Base-by-base conservation (phyloP, 1,284 basidiomycete genomes). In the Cryptococcus jaspeensis region DNA sequence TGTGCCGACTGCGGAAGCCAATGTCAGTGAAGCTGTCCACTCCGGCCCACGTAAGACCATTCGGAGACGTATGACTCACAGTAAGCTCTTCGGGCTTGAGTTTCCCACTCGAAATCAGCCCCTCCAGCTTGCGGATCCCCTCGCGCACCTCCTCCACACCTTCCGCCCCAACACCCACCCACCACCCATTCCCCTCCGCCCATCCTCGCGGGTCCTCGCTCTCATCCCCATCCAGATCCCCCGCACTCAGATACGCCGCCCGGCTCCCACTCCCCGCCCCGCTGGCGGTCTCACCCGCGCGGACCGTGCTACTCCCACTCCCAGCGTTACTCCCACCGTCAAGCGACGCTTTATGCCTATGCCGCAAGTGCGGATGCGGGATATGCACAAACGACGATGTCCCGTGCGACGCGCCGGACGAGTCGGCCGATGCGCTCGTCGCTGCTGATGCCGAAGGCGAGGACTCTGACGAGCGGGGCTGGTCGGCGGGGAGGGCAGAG, bases 31-130 rank as follows among this genome's bases (percentile, higher is more conserved):
- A 20, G 37, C 16, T 28, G 12, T 4, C 20, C 44, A 46, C 18
- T 6, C 15, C 3, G 16, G 3, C 44, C 22, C 28, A 32, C 28
- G 28, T 9, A 9, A 25, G 9, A 70, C 15, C 62, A 63, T 20
- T 22, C 25, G 15, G 36, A 35, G 18, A 50, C 25, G 13, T 25
- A 20, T 0, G 80, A 85, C 69, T 88, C 85, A 56, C 84, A 80
- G 32, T 80, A 69, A 54, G 42, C 42, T 73, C 71, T 15, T 48
- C 60, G 0, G 50, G n/a, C 8, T 42, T 46, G 16, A 69, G 52
- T 36, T 66, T 62, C n/a, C 61, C 64, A 12, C 56, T 38, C 4
- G 6, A 11, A 3, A 69, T 46, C 44, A 62, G 20, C 12, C 39
- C 52, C 41, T 69, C 63, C 9, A 72, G 39, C 2, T 32, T 55